A percentile compares a stretch with the other conserved stretches of the same genome.
Evolutionary conservation across 129 eudicot genomes (phyloP).

Genomic region (sunflower (Helianthus annuus)): HanXRQr2.0-SUNRISE NC_035435.2:146815412-146815911

Average conservation of each 20-base stretch:
- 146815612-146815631: conserved; percentile 27
- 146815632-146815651: conserved; percentile 15
- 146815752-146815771: too few relatives aligned
- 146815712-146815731: not conserved
- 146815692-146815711: not conserved
- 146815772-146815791: too few relatives aligned
- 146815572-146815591: conserved; percentile 27
- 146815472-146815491: conserved; percentile 24
- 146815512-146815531: conserved; percentile 25
- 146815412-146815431: conserved; percentile 14
- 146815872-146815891: too few relatives aligned
- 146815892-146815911: too few relatives aligned
- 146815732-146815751: not conserved
- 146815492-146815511: not conserved
- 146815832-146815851: too few relatives aligned
- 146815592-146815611: conserved; percentile 50
- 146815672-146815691: not conserved
- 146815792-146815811: too few relatives aligned
- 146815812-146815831: too few relatives aligned
- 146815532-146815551: conserved; percentile 26
- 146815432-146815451: conserved; percentile 21
- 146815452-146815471: conserved; percentile 15
- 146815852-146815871: too few relatives aligned
- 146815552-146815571: conserved; percentile 23
- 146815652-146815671: not conserved